A percentile compares a stretch with the other conserved stretches of the same genome.
These are phyloP conservation scores for Cladophialophora yegresii DNA, from an alignment of 2,329 filamentous ascomycete species.

Conservation along the genomic window DNA sequence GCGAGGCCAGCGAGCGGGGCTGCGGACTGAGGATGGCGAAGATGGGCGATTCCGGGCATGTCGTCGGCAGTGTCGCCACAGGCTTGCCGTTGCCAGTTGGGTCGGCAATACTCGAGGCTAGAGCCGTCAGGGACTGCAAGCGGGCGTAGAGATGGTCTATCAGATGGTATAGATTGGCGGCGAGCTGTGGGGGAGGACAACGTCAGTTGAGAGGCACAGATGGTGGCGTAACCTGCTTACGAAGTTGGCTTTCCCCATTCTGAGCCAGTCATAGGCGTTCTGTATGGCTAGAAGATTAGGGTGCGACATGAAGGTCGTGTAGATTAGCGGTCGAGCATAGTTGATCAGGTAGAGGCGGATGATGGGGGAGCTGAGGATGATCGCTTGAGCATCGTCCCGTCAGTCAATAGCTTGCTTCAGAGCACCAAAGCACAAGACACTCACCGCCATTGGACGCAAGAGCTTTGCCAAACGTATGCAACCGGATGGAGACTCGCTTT, in stretches of 20 bases:
- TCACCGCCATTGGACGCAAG: conserved; percentile 66
- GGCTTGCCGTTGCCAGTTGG: conserved; percentile 42
- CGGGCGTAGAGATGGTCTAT: conserved; percentile 50
- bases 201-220: conserved; percentile 26
- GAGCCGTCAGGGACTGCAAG: conserved; percentile 45
- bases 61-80: conserved; percentile 26
- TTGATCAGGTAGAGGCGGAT: conserved; percentile 70
- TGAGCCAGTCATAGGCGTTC: conserved; percentile 60
- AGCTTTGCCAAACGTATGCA: conserved; percentile 59
- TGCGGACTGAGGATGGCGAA: conserved; percentile 62
- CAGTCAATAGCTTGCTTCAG: background rate
- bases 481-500: conserved; percentile 51
- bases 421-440: conserved; percentile 10
- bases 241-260: conserved; percentile 50
- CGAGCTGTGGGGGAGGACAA: conserved; percentile 39
- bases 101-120: conserved; percentile 40
- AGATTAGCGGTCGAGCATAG: conserved; percentile 73
- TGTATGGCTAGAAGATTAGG: conserved; percentile 62
- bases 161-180: conserved; percentile 51
- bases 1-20: conserved; percentile 60
- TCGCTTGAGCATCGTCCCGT: conserved; percentile 48
- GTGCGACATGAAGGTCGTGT: conserved; percentile 69
- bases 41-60: conserved; percentile 61
- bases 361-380: conserved; percentile 62
- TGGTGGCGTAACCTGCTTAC: conserved; percentile 39